Base-by-base conservation (phyloP, 2,329 filamentous ascomycete genomes). In the Plectosphaerella plurivora region DNA sequence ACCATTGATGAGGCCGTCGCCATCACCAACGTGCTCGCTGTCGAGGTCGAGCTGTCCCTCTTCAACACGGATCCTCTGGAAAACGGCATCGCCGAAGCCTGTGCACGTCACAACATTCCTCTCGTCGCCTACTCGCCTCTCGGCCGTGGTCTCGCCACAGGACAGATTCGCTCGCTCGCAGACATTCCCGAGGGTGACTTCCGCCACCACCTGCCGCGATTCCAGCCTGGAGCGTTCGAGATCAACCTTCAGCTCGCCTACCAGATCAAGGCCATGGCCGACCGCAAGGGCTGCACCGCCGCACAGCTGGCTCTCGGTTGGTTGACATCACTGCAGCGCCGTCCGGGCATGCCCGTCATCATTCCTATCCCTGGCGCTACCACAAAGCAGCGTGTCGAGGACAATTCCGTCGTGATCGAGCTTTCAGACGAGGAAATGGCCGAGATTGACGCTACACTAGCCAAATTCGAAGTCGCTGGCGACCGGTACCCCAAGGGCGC, bases 61-160 rank as follows among this genome's bases (percentile, higher is more conserved):
- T 79, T 74, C 61, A 61, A 67, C 10, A 72, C 73, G 0, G 76
- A 81, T 15, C 69, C 75, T 22, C 66, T 80, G 24, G 65, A 63
- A 20, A 81, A 82, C 57, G 78, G 79, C 3, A 67, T 83, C 36
- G 74, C 75, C 3, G 72, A 71, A 2, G 75, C 80, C 0, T 87
- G 83, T 61, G 76, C 73, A 0, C 77, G 92, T 63, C 68, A 87
- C 45, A 71, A 75, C 46, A 90, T 93, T 54, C 84, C 87, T 0
- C 71, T 92, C 47, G 69, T 90, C 36, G 87, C 86, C 0, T 92
- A 91, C 68, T 86, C 85, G 45, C 88, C 89, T 1, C 73, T 91
- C 0, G 84, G 87, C 5, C 73, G 80, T 24, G 77, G 78, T 2
- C 22, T 78, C 51, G 65, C 87, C 51, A 81, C 81, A 0, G 81